These are phyloP conservation scores for Psilocybe cubensis DNA, from an alignment of 768 basidiomycete genomes.

Conservation along the genomic window DNA sequence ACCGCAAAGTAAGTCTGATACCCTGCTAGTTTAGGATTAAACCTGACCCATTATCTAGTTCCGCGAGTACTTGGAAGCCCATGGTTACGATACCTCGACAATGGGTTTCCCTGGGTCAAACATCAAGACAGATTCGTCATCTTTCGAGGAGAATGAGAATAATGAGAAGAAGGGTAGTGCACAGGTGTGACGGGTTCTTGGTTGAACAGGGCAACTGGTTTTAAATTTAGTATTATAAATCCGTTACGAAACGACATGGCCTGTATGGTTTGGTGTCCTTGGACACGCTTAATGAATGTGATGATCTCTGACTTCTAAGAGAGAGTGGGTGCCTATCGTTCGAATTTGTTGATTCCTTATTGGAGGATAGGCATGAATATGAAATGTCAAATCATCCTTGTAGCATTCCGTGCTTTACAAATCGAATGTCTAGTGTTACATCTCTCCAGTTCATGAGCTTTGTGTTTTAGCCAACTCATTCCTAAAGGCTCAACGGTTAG, in stretches of 20 bases:
- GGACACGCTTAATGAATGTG: background rate
- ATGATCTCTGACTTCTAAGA: background rate
- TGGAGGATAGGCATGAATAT: background rate
- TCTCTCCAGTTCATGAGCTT: conserved; percentile 42
- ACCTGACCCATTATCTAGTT: conserved; percentile 49
- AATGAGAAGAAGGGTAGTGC: conserved; percentile 20
- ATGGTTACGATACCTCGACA: conserved; percentile 78
- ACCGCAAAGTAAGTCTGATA: conserved; percentile 51
- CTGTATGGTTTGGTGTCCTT: background rate
- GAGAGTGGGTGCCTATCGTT: too few species aligned
- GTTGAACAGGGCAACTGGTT: background rate
- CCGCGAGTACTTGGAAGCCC: conserved; percentile 76
- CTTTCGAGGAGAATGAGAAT: conserved; percentile 26
- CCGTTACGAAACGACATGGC: background rate
- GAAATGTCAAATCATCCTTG: background rate
- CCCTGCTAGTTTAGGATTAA: background rate
- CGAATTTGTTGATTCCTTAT: background rate
- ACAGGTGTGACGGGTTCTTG: background rate
- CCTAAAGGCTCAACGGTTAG: conserved; percentile 35
- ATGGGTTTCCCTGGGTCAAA: conserved; percentile 58
- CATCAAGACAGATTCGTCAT: conserved; percentile 22
- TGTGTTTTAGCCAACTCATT: conserved; percentile 69
- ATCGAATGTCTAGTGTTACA: conserved; percentile 52
- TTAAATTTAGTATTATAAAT: background rate
- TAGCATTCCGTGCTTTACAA: background rate